Base-by-base conservation (phyloP, 306 rosid species). In the Citrullus amarus region DNA sequence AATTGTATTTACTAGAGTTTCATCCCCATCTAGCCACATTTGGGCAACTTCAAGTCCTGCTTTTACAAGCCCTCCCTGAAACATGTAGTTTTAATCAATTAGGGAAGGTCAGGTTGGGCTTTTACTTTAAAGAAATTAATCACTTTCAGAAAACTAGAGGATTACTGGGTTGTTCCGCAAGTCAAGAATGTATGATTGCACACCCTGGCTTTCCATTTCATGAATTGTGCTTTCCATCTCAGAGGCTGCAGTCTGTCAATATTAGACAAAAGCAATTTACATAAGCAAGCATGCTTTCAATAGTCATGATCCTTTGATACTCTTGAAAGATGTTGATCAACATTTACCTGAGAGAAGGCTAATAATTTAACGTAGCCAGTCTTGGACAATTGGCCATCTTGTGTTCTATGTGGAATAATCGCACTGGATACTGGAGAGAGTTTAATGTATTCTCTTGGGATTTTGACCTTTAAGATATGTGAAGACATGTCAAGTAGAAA, bases 21-120 rank as follows among this genome's bases (percentile, higher is more conserved):
- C 98, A 76, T 95, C 91, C 79, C 98, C 98, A 78, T 95, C 98
- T 65, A 95, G 79, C 98, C 97, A 95, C 74, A 95, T 92, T 82
- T 92, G 96, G 70, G 98, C 97, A 80, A 95, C 97, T 80, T 95
- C 97, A 74, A 95, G 98, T 20, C 97, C 97, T 3, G 88, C 92
- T 87, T 79, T 92, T 57, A 95, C 97, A 78, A 95, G 89, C 43
- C 98, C 98, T 46, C 98, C 98, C 98, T 95, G 90, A 80, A 78
- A 70, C 67, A 63, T 73, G 72, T 10, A 60, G 51, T 9, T 18
- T 59, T 25, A 25, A 30, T n/a, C 59, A 77, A 66, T 34, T 34
- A 62, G 75, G 65, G 51, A 79, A 79, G 50, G 38, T 36, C 65
- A 79, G 20, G 56, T 41, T 50, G 13, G 12, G 51, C 53, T 2